Percentiles rank a stretch among this genome's conserved stretches.
phyloP scores from a whole-genome alignment of 1,284 basidiomycete species.

The Pisolithus thermaeus region DNA sequence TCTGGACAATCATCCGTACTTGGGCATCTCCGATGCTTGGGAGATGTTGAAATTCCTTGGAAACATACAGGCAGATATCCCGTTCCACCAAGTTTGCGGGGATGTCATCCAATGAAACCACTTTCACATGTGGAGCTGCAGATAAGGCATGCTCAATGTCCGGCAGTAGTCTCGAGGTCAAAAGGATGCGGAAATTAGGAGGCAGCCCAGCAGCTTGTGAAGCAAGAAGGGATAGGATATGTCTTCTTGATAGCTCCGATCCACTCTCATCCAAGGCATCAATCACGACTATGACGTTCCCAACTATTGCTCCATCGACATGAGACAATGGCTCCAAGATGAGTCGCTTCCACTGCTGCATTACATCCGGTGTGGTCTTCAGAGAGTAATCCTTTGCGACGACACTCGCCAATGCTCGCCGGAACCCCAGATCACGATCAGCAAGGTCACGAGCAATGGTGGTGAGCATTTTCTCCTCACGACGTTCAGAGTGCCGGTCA shows the following conservation, averaged over 20 bases:
- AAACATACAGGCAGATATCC: not conserved
- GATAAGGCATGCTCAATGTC: not conserved
- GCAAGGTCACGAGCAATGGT: constrained; percentile 5
- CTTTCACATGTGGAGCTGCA: not conserved
- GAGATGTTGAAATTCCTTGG: not conserved
- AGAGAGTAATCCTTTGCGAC: constrained; percentile 1
- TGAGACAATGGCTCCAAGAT: not conserved
- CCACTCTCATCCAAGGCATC: not conserved
- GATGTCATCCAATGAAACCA: not conserved
- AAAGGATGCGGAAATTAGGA: not conserved
- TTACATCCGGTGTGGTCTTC: not conserved
- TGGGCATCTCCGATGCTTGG: not conserved
- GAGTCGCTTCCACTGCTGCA: not conserved
- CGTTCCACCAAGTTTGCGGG: not conserved
- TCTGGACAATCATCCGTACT: not conserved
- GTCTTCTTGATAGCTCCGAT: not conserved
- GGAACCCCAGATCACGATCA: not conserved
- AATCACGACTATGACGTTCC: not conserved
- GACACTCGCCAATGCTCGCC: not conserved
- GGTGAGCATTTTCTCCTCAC: constrained; percentile 5
- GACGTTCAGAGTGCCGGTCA: not conserved
- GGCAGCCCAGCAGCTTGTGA: not conserved
- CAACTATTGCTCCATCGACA: not conserved
- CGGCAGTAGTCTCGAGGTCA: not conserved
- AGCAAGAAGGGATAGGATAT: not conserved